Evolutionary conservation across 805 yeast genomes (phyloP), one percentile per base, ranked within the genome.

Genomic region (Starmerella floricola): DNA sequence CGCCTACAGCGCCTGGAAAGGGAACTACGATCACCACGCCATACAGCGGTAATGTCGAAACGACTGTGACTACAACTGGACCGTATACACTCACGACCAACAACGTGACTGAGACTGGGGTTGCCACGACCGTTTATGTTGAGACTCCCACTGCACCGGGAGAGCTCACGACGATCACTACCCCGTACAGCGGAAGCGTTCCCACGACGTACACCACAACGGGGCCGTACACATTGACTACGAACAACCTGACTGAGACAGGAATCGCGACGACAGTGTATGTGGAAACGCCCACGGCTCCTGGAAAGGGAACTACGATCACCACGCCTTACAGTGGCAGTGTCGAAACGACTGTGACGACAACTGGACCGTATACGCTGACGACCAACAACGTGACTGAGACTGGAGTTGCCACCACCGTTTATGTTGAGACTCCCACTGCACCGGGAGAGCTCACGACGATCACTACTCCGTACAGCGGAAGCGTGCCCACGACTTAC

Each of bases 281-380:
- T 13, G 24, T 15, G 6, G 36, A 33, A n/a, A 16, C 19, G 12
- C 36, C 36, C 12, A 33, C 36, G 6, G 36, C 36, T 21, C 36
- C 36, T 6, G 36, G 24, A 6, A 33, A 6, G 23, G 36, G 8
- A 13, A 33, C 34, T 11, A 30, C 34, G 6, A 15, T 28, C 10
- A 37, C n/a, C 13, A 33, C 36, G 8, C 36, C 36, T 16, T 16
- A 33, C 36, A 18, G 11, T 33, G 36, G 24, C n/a, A n/a, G n/a
- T n/a, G n/a, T n/a, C n/a, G n/a, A n/a, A n/a, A n/a, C n/a, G n/a
- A n/a, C n/a, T n/a, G n/a, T n/a, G n/a, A 33, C 40, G 26, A 20
- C 37, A 16, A 38, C 42, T 4, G 42, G 42, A 16, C 37, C 32
- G 3, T 38, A 38, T 27, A 38, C 42, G 26, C 26, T 23, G 26